phyloP scores from a whole-genome alignment of 202 grass and related monocot species.

The Elaeis oleifera region DNA sequence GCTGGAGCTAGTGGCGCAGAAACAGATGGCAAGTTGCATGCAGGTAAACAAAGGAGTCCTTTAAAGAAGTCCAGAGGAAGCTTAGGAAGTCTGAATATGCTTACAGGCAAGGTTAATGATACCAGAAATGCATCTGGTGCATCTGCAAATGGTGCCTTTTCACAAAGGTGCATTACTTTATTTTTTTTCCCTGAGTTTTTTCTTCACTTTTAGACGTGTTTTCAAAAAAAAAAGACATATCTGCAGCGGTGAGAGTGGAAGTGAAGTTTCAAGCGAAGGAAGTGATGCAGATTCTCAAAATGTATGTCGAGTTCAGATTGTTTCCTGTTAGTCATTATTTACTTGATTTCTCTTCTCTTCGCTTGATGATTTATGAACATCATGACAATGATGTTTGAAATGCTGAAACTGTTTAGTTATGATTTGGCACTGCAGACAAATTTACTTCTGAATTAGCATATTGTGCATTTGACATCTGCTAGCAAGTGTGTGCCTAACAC shows the following conservation, averaged over 20 bases:
- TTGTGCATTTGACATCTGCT: too few relatives aligned
- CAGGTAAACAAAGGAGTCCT: conserved; percentile 48
- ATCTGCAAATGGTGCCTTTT: conserved; percentile 58
- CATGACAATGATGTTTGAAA: too few relatives aligned
- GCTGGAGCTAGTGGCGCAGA: conserved; percentile 38
- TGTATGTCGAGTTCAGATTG: conserved; percentile 29
- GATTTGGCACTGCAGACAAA: too few relatives aligned
- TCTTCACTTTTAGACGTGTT: too few relatives aligned
- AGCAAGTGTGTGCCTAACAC: too few relatives aligned
- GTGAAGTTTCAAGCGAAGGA: conserved; percentile 54
- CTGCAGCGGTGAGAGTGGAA: conserved; percentile 61
- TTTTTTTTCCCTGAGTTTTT: background rate
- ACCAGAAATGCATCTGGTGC: conserved; percentile 38
- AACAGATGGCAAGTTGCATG: conserved; percentile 43
- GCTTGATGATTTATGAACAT: too few relatives aligned
- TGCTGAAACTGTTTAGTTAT: too few relatives aligned
- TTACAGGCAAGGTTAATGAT: conserved; percentile 39
- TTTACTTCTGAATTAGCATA: too few relatives aligned
- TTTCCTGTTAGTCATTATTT: conserved; percentile 8
- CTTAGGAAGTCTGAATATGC: conserved; percentile 52
- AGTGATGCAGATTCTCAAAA: conserved; percentile 71
- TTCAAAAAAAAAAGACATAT: too few relatives aligned
- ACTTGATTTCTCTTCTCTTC: background rate
- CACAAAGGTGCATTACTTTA: conserved; percentile 43
- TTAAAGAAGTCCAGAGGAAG: conserved; percentile 65